Base-by-base conservation (phyloP, 176 grass and related monocot species). In the Poa annua region DNA sequence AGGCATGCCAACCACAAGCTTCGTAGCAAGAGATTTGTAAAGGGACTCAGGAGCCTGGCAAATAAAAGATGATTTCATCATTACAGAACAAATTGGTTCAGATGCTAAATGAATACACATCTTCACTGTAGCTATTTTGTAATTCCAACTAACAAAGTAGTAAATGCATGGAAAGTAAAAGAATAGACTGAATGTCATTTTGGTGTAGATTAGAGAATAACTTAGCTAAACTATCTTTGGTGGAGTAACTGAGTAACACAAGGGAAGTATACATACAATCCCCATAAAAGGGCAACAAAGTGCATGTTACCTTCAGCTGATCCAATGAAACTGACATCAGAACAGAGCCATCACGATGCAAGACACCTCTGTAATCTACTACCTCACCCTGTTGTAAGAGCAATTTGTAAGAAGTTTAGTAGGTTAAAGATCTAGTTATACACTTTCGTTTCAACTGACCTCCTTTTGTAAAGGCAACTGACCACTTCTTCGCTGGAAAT, bases 271-370 rank as follows among this genome's bases (percentile, higher is more conserved):
- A 14, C 36, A 64, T 59, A 65, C 33, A 41, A 13, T 78, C 36
- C 47, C 54, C n/a, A 75, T 47, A 42, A 63, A 78, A 34, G 35
- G 38, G 22, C 29, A 62, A 12, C 34, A 74, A 54, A 51, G 29
- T 74, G 48, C 35, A 54, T 62, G 7, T 61, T 93, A 94, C 96
- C 91, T 96, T 96, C 59, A 96, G 70, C 70, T 93, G 88, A 80
- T 99, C 89, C 81, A 99, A 87, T 44, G 97, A 85, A 69, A 94
- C 97, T 89, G 97, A 90, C 97, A 99, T 92, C 60, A 99, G 86
- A 72, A 99, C 96, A 87, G 93, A 99, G 22, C 96, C 96, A 88
- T 99, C 96, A 79, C 96, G 96, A 88, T 99, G 96, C 81, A 99
- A 78, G 38, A 90, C 96, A 24, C 94, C 94, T 89, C 93, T 94